These are phyloP conservation scores for Orbilia blumenaviensis DNA, from an alignment of 2,329 filamentous ascomycete species.

Conservation along the genomic window DNA sequence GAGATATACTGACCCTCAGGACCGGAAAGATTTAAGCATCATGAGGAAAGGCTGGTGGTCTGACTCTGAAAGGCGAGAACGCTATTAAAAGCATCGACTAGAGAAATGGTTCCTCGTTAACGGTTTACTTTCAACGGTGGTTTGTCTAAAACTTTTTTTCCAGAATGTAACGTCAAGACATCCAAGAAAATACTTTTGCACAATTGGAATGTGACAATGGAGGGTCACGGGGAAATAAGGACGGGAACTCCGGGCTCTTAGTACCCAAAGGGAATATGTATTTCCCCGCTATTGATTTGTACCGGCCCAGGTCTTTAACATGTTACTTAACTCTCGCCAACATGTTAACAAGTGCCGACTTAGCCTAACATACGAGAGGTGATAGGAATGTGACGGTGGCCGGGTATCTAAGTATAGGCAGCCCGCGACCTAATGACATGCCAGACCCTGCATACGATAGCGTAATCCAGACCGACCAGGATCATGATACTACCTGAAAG, in stretches of 20 bases:
- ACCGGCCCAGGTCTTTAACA: neutral
- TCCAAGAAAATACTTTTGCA: constrained; percentile 12
- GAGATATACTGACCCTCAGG: neutral
- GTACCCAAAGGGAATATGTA: neutral
- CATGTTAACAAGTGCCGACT: constrained; percentile 1
- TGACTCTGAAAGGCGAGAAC: constrained; percentile 33
- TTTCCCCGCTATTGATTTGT: neutral
- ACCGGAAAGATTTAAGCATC: constrained; percentile 23
- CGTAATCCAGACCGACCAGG: constrained; percentile 42
- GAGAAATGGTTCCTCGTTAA: constrained; percentile 21
- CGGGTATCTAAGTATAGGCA: constrained; percentile 50
- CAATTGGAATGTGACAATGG: constrained; percentile 25
- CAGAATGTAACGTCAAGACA: constrained; percentile 33
- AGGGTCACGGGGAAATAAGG: constrained; percentile 36
- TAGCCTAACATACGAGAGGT: constrained; percentile 9
- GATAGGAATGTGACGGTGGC: constrained; percentile 46
- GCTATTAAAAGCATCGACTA: constrained; percentile 47
- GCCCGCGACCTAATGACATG: constrained; percentile 24
- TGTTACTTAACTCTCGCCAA: neutral
- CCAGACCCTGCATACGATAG: constrained; percentile 47
- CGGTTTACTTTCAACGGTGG: neutral
- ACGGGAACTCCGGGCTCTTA: constrained; percentile 24
- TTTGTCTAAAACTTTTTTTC: constrained; percentile 14
- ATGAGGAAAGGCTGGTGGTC: constrained; percentile 24
- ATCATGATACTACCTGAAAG: constrained; percentile 39